Evolutionary conservation across 495 filamentous ascomycete genomes (phyloP), one percentile per base, ranked within the genome.

Genomic region (Trichoderma orchidacearum): DNA sequence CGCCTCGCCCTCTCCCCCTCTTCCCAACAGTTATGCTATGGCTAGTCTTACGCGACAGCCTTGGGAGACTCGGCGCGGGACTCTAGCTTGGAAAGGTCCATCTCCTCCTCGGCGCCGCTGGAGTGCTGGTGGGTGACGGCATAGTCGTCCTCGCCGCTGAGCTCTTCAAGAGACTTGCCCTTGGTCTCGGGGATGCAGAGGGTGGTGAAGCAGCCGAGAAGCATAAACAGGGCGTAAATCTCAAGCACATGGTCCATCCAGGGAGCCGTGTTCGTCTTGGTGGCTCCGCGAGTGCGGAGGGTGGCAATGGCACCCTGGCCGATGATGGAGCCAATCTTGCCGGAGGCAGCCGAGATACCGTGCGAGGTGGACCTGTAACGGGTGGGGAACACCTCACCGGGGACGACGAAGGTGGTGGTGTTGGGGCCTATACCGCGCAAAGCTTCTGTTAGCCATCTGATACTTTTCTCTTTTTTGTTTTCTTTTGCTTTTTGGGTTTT

Each of bases 351-450:
- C 5, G 84, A 89, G 66, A 96, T 78, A 51, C 90, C 90, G 69
- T 95, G 89, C 3, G 85, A 86, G 30, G 87, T 89, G 8, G 84
- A 86, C 3, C 90, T 80, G 65, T 92, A 93, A 41, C 89, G 83
- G 4, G 90, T 95, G 0, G 90, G 90, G 73, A 93, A 96, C 62
- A 82, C 85, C 66, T 96, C 90, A 21, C 89, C 90, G 9, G 90
- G 90, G 0, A 95, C 84, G 62, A 95, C 85, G 73, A 95, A 95
- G 30, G 89, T 95, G 21, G 87, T 95, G 1, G 87, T 76, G 69
- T 95, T 95, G 54, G 90, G 90, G 1, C 89, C 84, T 58, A 88
- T 74, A 17, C 2, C 36, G 17, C 17, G 36, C 21, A 18, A n/a
- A n/a, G n/a, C n/a, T n/a, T n/a, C n/a, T n/a, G n/a, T n/a, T n/a